Evolutionary conservation across 805 yeast species (phyloP), one percentile per base, ranked within the genome.

Genomic region (Candida chilensis): DNA sequence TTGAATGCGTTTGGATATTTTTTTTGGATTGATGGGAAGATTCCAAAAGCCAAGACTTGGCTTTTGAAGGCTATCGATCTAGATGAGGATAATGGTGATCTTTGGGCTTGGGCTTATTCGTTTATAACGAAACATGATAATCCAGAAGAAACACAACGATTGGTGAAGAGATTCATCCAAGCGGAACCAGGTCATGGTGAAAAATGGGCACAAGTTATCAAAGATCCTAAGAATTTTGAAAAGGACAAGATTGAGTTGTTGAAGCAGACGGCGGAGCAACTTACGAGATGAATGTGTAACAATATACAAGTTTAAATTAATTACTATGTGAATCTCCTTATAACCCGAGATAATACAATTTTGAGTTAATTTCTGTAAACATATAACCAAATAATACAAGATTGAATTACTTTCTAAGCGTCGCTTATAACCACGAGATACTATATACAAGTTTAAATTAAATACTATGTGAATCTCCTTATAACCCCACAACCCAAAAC

Each of bases 1-100:
- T 55, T 88, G 9, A 40, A 71, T 9, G 64, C 72, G 1, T 77
- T 86, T 19, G 96, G 92, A 0, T 54, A 63, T 9, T 69, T 74
- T 33, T 76, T 87, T 37, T 78, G 79, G 78, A 43, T 57, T 2
- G 80, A 73, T 16, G 78, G 81, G 0, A 81, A 81, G 39, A 51
- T 65, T 16, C 54, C 66, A 2, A 78, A 76, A 38, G 84, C 94
- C 0, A 57, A 62, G 32, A 64, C 76, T 10, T 88, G 95, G 86
- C 71, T 86, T 33, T 79, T 78, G 28, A 61, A 81, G 31, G 82
- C 92, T 0, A 47, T 78, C 8, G 59, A 54, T n/a, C 58, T 63
- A 2, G 74, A 77, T 33, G 49, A 58, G 1, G 58, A 53, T n/a
- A 70, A 61, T 45, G 96, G 95, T 4, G 96, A 88, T 51, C 52